Evolutionary conservation across 139 green algal genomes (phyloP).

Genomic region (Picochlorum sp.): DNA sequence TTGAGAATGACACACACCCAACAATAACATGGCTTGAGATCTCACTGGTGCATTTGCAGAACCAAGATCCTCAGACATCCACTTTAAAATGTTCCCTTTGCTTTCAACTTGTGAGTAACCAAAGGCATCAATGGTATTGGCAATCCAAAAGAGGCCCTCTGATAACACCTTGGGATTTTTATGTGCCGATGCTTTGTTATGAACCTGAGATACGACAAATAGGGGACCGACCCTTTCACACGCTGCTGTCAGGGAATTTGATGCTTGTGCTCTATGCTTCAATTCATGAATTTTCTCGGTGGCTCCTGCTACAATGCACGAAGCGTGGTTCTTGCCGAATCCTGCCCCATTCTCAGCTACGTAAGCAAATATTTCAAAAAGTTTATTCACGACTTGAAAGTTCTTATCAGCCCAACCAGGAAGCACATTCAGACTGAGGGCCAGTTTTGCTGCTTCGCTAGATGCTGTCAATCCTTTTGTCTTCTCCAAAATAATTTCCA

Average conservation of each 20-base stretch:
- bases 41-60: slow-evolving; percentile 67
- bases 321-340: slow-evolving; percentile 50
- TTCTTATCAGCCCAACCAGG: slow-evolving; percentile 92
- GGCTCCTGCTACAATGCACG: slow-evolving; percentile 55
- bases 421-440: slow-evolving; percentile 52
- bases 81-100: slow-evolving; percentile 52
- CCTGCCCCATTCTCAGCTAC: slow-evolving; percentile 21
- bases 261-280: slow-evolving; percentile 15
- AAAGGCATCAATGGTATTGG: slow-evolving; percentile 71
- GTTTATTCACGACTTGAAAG: slow-evolving; percentile 89
- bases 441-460: slow-evolving; percentile 27
- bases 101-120: slow-evolving; percentile 55
- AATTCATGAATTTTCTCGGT: slow-evolving; percentile 48
- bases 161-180: slow-evolving; percentile 95
- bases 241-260: slow-evolving; percentile 49
- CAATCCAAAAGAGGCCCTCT: slow-evolving; percentile 78
- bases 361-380: slow-evolving; percentile 67
- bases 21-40: slow-evolving; percentile 56
- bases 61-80: slow-evolving; percentile 61
- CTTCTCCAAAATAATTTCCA: slow-evolving; percentile 39
- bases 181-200: slow-evolving; percentile 65
- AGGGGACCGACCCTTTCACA: slow-evolving; percentile 72
- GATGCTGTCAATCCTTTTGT: slow-evolving; percentile 21
- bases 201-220: slow-evolving; percentile 70
- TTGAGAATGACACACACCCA: slow-evolving; percentile 42